These are phyloP conservation scores for Fusarium proliferatum DNA, from an alignment of 2,329 filamentous ascomycete species.

Conservation along the genomic window DNA sequence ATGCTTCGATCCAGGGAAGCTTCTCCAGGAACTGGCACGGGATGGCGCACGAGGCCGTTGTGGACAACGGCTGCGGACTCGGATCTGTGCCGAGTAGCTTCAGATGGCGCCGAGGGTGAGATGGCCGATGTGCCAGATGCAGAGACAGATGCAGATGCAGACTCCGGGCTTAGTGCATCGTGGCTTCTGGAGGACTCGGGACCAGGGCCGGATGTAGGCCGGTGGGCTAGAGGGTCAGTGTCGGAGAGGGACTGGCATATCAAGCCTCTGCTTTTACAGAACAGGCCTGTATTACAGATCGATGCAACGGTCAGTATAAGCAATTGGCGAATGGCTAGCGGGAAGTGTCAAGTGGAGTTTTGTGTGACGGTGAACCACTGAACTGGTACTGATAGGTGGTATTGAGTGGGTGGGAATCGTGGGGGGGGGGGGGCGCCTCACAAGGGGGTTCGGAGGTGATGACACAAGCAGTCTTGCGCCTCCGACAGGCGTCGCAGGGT, in stretches of 20 bases:
- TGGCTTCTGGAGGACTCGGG: conserved; percentile 7
- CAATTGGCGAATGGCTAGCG: conserved; percentile 5
- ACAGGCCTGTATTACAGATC: conserved; percentile 43
- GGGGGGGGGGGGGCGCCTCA: conserved; percentile 44
- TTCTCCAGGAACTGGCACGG: conserved; percentile 6
- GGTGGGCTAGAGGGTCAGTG: conserved; percentile 13
- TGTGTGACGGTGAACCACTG: not conserved
- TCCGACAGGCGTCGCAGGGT: conserved; percentile 59
- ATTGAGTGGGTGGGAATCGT: not conserved
- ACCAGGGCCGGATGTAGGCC: not conserved
- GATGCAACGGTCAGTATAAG: conserved; percentile 19
- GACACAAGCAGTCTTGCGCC: conserved; percentile 60
- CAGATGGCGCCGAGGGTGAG: conserved; percentile 23
- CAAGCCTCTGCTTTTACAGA: conserved; percentile 50
- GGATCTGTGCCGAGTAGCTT: conserved; percentile 11
- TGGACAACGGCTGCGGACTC: conserved; percentile 42
- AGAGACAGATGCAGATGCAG: conserved; percentile 17
- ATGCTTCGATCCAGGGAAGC: not conserved
- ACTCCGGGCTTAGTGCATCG: conserved; percentile 17
- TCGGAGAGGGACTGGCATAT: conserved; percentile 48
- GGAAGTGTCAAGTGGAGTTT: conserved; percentile 4
- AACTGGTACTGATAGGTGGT: not conserved
- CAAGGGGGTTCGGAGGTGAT: conserved; percentile 58
- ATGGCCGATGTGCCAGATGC: conserved; percentile 25
- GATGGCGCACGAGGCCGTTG: conserved; percentile 39